phyloP scores from a whole-genome alignment of 306 rosid species.

The Trichosanthes truncata region DNA sequence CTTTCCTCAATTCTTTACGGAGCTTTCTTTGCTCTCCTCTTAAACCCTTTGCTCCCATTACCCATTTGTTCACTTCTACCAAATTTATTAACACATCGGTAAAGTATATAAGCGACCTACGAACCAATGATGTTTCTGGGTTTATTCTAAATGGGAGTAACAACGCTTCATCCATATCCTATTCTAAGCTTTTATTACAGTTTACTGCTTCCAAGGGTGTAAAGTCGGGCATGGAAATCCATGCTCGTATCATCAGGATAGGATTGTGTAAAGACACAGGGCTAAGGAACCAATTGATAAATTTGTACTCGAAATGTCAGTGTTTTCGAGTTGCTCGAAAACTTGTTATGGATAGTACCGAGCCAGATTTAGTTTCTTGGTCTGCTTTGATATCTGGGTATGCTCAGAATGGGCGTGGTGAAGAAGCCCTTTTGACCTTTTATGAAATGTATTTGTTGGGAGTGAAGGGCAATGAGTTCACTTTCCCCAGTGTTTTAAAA shows the following conservation, averaged over 20 bases:
- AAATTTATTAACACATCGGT: conserved; percentile 13
- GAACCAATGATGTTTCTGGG: not conserved
- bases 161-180: conserved; percentile 16
- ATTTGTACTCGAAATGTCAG: conserved; percentile 34
- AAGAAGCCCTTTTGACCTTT: conserved; percentile 51
- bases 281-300: conserved; percentile 39
- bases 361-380: conserved; percentile 63
- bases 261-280: conserved; percentile 36
- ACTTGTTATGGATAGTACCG: conserved; percentile 46
- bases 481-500: conserved; percentile 67
- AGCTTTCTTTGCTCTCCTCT: conserved; percentile 18
- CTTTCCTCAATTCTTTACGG: conserved; percentile 20
- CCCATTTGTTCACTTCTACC: conserved; percentile 8
- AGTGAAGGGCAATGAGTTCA: conserved; percentile 55
- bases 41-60: conserved; percentile 12
- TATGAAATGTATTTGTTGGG: conserved; percentile 46
- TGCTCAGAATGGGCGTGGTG: conserved; percentile 49
- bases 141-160: not conserved
- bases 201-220: conserved; percentile 44
- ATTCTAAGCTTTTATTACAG: conserved; percentile 40
- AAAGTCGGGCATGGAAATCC: conserved; percentile 43
- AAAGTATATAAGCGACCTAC: conserved; percentile 12
- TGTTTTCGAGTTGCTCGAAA: conserved; percentile 48
- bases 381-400: conserved; percentile 79
- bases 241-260: conserved; percentile 53